A percentile compares a stretch with the other conserved stretches of the same genome.
These are phyloP conservation scores for Acanthamoeba lenticulata DNA, from an alignment of 208 protist species.

Conservation along the genomic window DNA sequence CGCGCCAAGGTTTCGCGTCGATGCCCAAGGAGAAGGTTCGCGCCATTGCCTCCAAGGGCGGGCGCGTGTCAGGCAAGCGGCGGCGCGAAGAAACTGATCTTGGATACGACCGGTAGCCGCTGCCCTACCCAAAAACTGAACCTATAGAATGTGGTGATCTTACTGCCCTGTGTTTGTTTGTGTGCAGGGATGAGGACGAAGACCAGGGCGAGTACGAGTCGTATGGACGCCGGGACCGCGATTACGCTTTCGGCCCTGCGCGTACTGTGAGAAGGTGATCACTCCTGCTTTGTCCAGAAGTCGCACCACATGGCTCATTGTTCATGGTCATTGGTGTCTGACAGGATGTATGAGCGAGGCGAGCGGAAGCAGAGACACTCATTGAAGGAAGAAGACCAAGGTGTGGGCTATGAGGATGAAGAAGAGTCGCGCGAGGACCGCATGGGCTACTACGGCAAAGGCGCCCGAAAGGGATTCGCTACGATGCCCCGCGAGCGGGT, in stretches of 20 bases:
- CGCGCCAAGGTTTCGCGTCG: background rate
- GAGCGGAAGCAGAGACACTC: background rate
- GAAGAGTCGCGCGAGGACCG: background rate
- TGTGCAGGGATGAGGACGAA: too few species aligned
- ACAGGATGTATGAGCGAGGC: constrained; percentile 5
- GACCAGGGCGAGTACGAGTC: too few species aligned
- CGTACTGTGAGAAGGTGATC: too few species aligned
- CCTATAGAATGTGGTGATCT: too few species aligned
- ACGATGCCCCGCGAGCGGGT: background rate
- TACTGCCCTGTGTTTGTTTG: too few species aligned
- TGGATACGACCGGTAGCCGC: background rate
- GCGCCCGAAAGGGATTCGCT: background rate
- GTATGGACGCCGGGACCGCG: too few species aligned
- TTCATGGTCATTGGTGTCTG: background rate
- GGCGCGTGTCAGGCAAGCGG: background rate
- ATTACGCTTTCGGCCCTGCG: too few species aligned
- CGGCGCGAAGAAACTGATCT: too few species aligned
- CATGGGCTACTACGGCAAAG: background rate
- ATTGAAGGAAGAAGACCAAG: background rate
- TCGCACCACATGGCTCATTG: background rate
- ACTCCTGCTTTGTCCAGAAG: too few species aligned
- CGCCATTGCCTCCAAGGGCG: background rate
- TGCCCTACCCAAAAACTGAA: too few species aligned
- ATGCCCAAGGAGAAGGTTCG: background rate
- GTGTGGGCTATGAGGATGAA: background rate